Evolutionary conservation across 139 green algal species (phyloP).

Genomic region (Chlamydomonas eustigma): DNA sequence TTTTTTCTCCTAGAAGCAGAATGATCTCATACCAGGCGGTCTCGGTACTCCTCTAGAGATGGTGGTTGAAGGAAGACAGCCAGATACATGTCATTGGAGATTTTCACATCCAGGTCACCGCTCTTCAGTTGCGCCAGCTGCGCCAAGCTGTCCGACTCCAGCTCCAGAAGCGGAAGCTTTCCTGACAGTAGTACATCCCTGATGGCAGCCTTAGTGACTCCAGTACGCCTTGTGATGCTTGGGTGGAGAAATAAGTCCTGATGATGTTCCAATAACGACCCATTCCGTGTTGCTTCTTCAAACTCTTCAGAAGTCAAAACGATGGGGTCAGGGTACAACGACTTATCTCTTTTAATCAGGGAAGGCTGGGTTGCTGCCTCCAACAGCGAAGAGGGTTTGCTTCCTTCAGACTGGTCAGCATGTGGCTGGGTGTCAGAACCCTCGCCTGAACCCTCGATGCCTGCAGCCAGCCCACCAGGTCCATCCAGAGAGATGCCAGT

Average conservation of each 20-base stretch:
- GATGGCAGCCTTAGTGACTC: slow-evolving; percentile 33
- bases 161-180: slow-evolving; percentile 56
- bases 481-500: background rate
- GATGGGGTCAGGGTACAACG: background rate
- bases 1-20: too few species aligned
- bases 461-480: background rate
- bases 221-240: slow-evolving; percentile 31
- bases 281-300: slow-evolving; percentile 12
- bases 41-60: slow-evolving; percentile 39
- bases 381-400: too few species aligned
- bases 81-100: slow-evolving; percentile 32
- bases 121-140: slow-evolving; percentile 31
- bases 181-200: slow-evolving; percentile 37
- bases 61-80: slow-evolving; percentile 60
- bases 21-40: slow-evolving; percentile 10
- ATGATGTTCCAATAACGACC: slow-evolving; percentile 27
- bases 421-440: background rate
- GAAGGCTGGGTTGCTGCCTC: too few species aligned
- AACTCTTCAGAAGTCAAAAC: slow-evolving; percentile 27
- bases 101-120: slow-evolving; percentile 34
- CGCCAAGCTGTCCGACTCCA: slow-evolving; percentile 46
- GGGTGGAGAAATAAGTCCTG: slow-evolving; percentile 53
- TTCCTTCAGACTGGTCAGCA: background rate
- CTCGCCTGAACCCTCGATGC: background rate
- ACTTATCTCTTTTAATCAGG: background rate